A percentile compares a stretch with the other conserved stretches of the same genome.
phyloP scores from a whole-genome alignment of 108 stramenopile species.

The Cyclotella kingstonii region DNA sequence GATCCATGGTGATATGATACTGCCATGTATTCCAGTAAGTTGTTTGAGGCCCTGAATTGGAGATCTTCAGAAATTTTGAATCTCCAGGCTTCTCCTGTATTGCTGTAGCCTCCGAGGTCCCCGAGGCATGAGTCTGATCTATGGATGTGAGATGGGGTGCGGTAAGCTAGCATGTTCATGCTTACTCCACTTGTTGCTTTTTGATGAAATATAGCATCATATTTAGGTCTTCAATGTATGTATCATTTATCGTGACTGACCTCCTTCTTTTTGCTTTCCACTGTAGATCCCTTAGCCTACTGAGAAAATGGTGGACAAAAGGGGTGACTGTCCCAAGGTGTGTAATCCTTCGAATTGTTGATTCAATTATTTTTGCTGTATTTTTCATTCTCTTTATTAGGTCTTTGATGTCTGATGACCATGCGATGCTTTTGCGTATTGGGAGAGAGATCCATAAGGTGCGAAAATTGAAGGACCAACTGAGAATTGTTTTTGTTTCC shows the following conservation, averaged over 20 bases:
- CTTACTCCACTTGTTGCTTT: not conserved
- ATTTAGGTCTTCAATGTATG: not conserved
- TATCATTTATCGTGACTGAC: not conserved
- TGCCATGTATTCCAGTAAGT: slow-evolving; percentile 11
- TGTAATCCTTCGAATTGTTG: too few relatives aligned
- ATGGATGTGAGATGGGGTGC: not conserved
- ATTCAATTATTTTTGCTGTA: too few relatives aligned
- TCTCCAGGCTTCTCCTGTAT: slow-evolving; percentile 5
- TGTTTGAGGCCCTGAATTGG: slow-evolving; percentile 8
- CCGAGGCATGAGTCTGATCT: too few relatives aligned
- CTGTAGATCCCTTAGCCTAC: not conserved
- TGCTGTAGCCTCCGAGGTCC: too few relatives aligned
- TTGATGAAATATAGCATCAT: not conserved
- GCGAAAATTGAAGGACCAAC: not conserved
- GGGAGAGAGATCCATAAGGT: not conserved
- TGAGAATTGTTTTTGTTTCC: not conserved
- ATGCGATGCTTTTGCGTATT: not conserved
- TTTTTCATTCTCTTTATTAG: not conserved
- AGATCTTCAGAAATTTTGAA: slow-evolving; percentile 8
- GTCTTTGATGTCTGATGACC: not conserved
- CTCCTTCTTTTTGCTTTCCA: not conserved
- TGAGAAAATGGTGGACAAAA: not conserved
- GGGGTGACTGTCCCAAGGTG: not conserved
- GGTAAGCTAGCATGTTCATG: not conserved
- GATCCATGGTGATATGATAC: slow-evolving; percentile 4